Conservation (phyloP, 2,329 filamentous ascomycete genomes). For the Stemphylium lycopersici region DNA sequence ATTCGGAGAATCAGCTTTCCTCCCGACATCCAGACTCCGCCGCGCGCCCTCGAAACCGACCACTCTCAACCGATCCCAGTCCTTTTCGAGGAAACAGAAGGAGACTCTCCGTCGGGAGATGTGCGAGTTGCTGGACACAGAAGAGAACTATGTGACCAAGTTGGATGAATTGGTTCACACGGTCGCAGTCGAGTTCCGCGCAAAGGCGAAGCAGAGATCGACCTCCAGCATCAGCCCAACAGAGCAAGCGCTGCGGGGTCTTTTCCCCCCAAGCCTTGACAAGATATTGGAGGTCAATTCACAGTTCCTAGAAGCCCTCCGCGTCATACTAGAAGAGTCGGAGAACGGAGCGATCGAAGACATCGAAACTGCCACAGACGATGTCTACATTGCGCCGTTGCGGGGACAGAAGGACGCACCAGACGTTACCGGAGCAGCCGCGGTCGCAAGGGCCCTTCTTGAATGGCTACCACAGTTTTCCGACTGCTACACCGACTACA, state of each 20-base stretch:
- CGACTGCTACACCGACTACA: slow-evolving; percentile 90
- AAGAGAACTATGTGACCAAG: slow-evolving; percentile 91
- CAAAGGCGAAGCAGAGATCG: slow-evolving; percentile 66
- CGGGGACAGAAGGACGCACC: slow-evolving; percentile 52
- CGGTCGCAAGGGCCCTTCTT: slow-evolving; percentile 79
- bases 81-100: slow-evolving; percentile 82
- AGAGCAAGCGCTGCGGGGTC: slow-evolving; percentile 71
- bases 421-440: slow-evolving; percentile 78
- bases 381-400: slow-evolving; percentile 43
- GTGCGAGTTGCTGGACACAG: slow-evolving; percentile 88
- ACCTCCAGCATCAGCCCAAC: slow-evolving; percentile 72
- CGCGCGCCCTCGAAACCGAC: slow-evolving; percentile 87
- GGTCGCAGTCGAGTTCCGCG: slow-evolving; percentile 79
- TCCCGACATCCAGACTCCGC: slow-evolving; percentile 83
- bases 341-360: slow-evolving; percentile 80
- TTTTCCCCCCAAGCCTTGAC: slow-evolving; percentile 83
- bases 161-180: slow-evolving; percentile 81
- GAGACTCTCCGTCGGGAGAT: slow-evolving; percentile 85
- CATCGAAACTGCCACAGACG: slow-evolving; percentile 64
- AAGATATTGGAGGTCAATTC: slow-evolving; percentile 82
- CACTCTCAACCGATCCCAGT: slow-evolving; percentile 76
- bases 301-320: slow-evolving; percentile 77
- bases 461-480: slow-evolving; percentile 95
- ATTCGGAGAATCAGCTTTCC: slow-evolving; percentile 82
- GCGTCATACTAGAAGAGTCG: slow-evolving; percentile 77